Percentiles rank a stretch among this genome's conserved stretches.
phyloP scores from a whole-genome alignment of 177 flowering plant genomes.

The Vitis hybrid region DNA sequence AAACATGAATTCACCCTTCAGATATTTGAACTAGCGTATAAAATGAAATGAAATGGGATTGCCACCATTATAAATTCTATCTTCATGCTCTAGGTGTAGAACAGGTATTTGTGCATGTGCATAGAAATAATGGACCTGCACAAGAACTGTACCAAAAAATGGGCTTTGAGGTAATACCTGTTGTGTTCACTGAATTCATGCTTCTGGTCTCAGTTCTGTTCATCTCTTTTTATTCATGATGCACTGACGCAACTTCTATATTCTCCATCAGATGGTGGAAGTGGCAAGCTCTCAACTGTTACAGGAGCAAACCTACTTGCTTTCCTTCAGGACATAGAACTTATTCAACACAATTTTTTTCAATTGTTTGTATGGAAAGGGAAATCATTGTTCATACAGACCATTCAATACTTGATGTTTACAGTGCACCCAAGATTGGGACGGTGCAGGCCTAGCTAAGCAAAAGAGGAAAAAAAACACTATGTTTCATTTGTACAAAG shows the following conservation, averaged over 20 bases:
- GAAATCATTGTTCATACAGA: background rate
- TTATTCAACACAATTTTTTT: background rate
- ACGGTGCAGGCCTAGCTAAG: background rate
- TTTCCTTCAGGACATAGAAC: constrained; percentile 24
- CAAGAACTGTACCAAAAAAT: constrained; percentile 50
- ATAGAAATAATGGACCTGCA: constrained; percentile 56
- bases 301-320: constrained; percentile 41
- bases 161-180: constrained; percentile 63
- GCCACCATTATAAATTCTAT: constrained; percentile 8
- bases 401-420: background rate
- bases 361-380: background rate
- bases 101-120: constrained; percentile 64
- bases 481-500: no score
- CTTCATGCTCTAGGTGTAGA: constrained; percentile 47
- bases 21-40: background rate
- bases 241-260: background rate
- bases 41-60: background rate
- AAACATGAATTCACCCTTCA: background rate
- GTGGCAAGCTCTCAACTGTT: constrained; percentile 33
- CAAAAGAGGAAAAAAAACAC: background rate
- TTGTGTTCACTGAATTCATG: background rate
- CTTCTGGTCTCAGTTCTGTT: background rate
- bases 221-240: background rate
- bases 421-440: background rate
- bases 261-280: constrained; percentile 46